A percentile compares a stretch with the other conserved stretches of the same genome.
These are phyloP conservation scores for Ligustrum vulgare DNA, from an alignment of 257 asterid genomes.

Conservation along the genomic window DNA sequence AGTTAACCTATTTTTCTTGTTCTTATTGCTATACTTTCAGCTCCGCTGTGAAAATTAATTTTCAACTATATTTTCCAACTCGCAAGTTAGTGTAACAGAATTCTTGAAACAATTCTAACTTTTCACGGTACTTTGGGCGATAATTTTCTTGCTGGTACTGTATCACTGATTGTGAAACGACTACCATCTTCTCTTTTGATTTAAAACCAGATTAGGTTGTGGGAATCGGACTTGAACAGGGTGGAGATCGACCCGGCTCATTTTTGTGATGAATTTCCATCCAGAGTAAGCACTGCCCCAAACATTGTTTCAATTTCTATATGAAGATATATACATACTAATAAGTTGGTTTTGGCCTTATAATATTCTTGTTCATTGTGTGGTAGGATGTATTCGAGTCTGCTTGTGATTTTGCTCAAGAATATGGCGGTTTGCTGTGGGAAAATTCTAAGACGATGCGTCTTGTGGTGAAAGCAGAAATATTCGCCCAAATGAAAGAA, in stretches of 20 bases:
- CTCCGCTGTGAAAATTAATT: neutral
- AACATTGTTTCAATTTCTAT: neutral
- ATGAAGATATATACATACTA: neutral
- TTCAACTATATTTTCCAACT: neutral
- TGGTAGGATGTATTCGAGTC: slow-evolving; percentile 81
- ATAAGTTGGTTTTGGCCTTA: neutral
- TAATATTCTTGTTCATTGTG: neutral
- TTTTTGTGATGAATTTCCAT: slow-evolving; percentile 77
- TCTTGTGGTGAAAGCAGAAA: slow-evolving; percentile 76
- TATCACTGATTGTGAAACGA: neutral
- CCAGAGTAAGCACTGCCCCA: slow-evolving; percentile 49
- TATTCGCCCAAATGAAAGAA: slow-evolving; percentile 72
- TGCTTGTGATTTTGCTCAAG: slow-evolving; percentile 87
- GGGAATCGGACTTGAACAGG: slow-evolving; percentile 97
- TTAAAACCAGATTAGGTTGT: slow-evolving; percentile 68
- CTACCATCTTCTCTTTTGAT: neutral
- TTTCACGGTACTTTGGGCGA: neutral
- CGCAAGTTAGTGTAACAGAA: neutral
- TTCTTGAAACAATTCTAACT: neutral
- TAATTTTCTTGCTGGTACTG: neutral
- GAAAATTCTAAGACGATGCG: slow-evolving; percentile 76
- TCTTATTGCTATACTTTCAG: neutral
- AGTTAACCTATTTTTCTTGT: neutral
- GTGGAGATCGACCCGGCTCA: slow-evolving; percentile 73
- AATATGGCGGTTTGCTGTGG: slow-evolving; percentile 79